These are phyloP conservation scores for Herpomyces periplanetae DNA, from an alignment of 2,329 filamentous ascomycete genomes.

Conservation along the genomic window DNA sequence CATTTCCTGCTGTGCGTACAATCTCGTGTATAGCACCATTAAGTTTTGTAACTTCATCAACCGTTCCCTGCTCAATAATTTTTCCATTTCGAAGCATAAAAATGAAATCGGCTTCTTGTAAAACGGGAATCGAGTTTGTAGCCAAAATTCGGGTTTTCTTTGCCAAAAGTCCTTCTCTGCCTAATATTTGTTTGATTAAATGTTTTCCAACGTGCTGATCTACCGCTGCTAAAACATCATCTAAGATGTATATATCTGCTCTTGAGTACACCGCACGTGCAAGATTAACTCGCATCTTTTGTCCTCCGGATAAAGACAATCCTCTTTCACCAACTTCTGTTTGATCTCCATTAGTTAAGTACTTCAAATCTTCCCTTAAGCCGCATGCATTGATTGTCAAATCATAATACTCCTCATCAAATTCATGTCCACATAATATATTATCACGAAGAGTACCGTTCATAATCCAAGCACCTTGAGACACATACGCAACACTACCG, in stretches of 20 bases:
- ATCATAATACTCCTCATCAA: slow-evolving; percentile 75
- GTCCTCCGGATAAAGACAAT: slow-evolving; percentile 75
- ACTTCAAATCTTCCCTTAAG: slow-evolving; percentile 52
- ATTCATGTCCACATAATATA: slow-evolving; percentile 77
- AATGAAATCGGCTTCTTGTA: slow-evolving; percentile 63
- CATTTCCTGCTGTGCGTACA: slow-evolving; percentile 28
- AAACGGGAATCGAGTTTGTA: slow-evolving; percentile 70
- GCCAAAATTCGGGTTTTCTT: slow-evolving; percentile 70
- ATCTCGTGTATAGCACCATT: slow-evolving; percentile 40
- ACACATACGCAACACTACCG: slow-evolving; percentile 56
- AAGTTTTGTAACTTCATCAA: slow-evolving; percentile 62
- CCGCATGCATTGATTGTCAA: slow-evolving; percentile 70
- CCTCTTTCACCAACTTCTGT: slow-evolving; percentile 87
- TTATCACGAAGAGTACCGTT: slow-evolving; percentile 92
- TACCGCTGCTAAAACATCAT: slow-evolving; percentile 83
- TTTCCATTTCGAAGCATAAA: slow-evolving; percentile 43
- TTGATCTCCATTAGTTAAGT: slow-evolving; percentile 73
- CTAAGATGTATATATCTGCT: slow-evolving; percentile 77
- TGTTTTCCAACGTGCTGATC: slow-evolving; percentile 88
- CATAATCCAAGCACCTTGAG: slow-evolving; percentile 81
- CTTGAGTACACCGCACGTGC: slow-evolving; percentile 80
- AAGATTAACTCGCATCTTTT: slow-evolving; percentile 69
- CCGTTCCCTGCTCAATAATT: slow-evolving; percentile 57
- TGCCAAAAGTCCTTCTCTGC: slow-evolving; percentile 35
- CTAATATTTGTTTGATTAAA: slow-evolving; percentile 72